Conservation (phyloP, 1,284 basidiomycete species). For the Ustilago hordei region DNA sequence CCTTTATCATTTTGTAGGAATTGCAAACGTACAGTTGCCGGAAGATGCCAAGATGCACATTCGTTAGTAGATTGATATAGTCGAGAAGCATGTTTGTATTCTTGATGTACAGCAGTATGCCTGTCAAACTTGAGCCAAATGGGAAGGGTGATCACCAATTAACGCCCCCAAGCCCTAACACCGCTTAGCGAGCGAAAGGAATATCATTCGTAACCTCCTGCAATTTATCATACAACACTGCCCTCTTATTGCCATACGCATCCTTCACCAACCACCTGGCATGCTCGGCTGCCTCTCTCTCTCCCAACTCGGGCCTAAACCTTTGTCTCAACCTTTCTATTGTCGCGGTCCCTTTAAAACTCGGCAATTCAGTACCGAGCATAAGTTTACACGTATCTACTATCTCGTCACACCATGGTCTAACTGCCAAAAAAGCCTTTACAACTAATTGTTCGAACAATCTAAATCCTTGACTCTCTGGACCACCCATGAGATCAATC, state of each 20-base stretch:
- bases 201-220: conserved; percentile 66
- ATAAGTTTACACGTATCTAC: conserved; percentile 89
- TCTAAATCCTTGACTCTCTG: conserved; percentile 89
- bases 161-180: no score
- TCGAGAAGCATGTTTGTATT: no score
- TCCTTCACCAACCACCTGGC: conserved; percentile 87
- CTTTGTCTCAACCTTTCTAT: conserved; percentile 87
- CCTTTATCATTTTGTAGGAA: no score
- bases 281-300: conserved; percentile 90
- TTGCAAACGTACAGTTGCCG: no score
- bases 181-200: conserved; percentile 41
- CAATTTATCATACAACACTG: conserved; percentile 86
- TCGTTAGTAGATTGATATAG: no score
- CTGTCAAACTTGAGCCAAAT: no score
- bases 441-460: conserved; percentile 93
- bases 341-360: conserved; percentile 88
- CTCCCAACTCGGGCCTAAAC: conserved; percentile 84
- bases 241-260: conserved; percentile 92
- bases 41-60: no score
- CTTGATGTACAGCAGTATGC: no score
- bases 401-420: conserved; percentile 89
- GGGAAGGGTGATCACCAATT: no score
- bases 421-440: conserved; percentile 94
- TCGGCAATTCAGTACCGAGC: conserved; percentile 92
- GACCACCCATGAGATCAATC: conserved; percentile 96